These are phyloP conservation scores for Sphagnum fallax DNA, from an alignment of 228 moss, liverwort and hornwort species.

Conservation along the genomic window DNA sequence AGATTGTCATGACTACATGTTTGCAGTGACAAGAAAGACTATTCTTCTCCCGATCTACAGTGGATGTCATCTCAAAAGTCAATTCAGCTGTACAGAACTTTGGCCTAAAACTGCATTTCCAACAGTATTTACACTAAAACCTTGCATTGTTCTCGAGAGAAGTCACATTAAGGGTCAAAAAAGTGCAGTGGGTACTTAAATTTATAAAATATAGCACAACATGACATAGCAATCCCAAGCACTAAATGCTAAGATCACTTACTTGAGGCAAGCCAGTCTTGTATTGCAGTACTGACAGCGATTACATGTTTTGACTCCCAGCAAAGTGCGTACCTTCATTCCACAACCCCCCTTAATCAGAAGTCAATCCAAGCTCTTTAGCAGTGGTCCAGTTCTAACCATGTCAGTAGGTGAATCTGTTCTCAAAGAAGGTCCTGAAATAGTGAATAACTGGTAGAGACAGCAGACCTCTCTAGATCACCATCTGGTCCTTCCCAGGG, in stretches of 20 bases:
- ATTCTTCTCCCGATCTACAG: too few relatives aligned
- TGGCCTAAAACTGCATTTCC: too few relatives aligned
- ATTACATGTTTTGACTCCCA: slow-evolving; percentile 84
- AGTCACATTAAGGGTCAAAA: too few relatives aligned
- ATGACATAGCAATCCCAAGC: too few relatives aligned
- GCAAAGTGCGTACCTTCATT: slow-evolving; percentile 73
- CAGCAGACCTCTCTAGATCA: slow-evolving; percentile 70
- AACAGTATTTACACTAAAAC: background rate
- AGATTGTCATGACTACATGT: too few relatives aligned
- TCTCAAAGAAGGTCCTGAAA: background rate
- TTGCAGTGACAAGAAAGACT: too few relatives aligned
- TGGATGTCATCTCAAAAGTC: background rate
- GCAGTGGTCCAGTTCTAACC: too few relatives aligned
- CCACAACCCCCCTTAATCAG: background rate
- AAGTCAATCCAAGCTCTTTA: too few relatives aligned
- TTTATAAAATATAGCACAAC: too few relatives aligned
- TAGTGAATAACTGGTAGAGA: background rate
- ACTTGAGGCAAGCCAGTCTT: slow-evolving; percentile 92
- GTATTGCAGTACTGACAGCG: slow-evolving; percentile 74
- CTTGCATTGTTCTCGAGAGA: background rate
- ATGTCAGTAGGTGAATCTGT: too few relatives aligned
- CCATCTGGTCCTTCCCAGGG: slow-evolving; percentile 91
- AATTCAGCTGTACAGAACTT: too few relatives aligned
- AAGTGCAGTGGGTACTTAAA: too few relatives aligned
- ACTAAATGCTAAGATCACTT: background rate